These are phyloP conservation scores for Apiotrichum domesticum DNA, from an alignment of 1,284 basidiomycete genomes.

Conservation along the genomic window DNA sequence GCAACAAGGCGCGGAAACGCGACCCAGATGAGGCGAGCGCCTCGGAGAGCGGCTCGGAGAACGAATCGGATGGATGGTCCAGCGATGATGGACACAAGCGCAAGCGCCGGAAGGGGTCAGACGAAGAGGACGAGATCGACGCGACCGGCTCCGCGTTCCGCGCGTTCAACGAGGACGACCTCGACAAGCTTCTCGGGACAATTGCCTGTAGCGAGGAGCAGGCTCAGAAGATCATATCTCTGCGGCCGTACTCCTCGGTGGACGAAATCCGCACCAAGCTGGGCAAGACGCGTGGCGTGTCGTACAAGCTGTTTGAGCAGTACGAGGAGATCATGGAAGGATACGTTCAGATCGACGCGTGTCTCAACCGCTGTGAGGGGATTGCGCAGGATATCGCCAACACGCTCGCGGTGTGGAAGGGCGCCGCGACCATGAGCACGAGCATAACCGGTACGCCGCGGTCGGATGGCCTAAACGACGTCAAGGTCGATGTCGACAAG, in stretches of 20 bases:
- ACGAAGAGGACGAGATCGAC: conserved; percentile 31
- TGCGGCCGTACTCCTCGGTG: conserved; percentile 74
- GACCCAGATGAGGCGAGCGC: conserved; percentile 54
- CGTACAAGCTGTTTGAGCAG: conserved; percentile 82
- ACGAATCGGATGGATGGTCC: conserved; percentile 37
- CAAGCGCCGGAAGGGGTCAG: conserved; percentile 28
- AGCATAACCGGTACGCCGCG: conserved; percentile 40
- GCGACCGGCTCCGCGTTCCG: conserved; percentile 57
- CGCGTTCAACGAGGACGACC: conserved; percentile 77
- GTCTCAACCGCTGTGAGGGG: conserved; percentile 79
- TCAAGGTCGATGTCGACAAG: conserved; percentile 43
- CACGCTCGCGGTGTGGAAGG: conserved; percentile 74
- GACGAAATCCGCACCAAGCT: conserved; percentile 74
- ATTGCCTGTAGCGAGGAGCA: conserved; percentile 81
- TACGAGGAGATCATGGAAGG: conserved; percentile 82
- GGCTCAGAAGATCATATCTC: conserved; percentile 68
- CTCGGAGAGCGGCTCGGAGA: conserved; percentile 30
- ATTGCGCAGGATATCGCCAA: conserved; percentile 60
- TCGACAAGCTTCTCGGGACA: conserved; percentile 74
- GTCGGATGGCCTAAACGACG: conserved; percentile 42
- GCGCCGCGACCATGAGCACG: conserved; percentile 36
- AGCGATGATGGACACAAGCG: conserved; percentile 29
- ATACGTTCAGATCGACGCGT: conserved; percentile 82
- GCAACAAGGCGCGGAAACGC: conserved; percentile 20
- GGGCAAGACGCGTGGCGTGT: conserved; percentile 85